A percentile compares a stretch with the other conserved stretches of the same genome.
Evolutionary conservation across 2,329 filamentous ascomycete genomes (phyloP).

Genomic region (Colletotrichum abscissum): DNA sequence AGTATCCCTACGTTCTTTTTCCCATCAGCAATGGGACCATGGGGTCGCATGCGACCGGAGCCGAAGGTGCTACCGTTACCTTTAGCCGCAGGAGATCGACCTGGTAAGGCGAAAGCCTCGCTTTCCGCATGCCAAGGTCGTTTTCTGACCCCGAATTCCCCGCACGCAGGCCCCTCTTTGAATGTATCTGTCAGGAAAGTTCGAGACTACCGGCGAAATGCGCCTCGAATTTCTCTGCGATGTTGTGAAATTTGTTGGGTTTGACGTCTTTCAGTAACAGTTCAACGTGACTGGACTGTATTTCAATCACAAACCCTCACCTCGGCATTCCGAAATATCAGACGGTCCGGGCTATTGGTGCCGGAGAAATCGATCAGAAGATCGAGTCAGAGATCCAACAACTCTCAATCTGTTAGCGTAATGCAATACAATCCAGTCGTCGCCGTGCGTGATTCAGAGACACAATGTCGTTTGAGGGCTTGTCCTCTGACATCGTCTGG

Average conservation of each 20-base stretch:
- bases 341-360: too few relatives aligned
- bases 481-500: background rate
- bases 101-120: background rate
- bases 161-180: conserved; percentile 11
- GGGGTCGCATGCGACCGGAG: conserved; percentile 1
- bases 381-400: background rate
- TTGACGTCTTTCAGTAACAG: background rate
- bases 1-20: background rate
- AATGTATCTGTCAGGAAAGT: background rate
- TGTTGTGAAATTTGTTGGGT: background rate
- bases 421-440: background rate
- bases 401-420: background rate
- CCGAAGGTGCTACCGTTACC: background rate
- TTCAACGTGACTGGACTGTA: background rate
- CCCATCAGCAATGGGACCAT: background rate
- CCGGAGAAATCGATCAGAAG: background rate
- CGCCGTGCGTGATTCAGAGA: background rate
- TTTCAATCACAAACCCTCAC: conserved; percentile 5
- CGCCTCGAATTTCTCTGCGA: background rate
- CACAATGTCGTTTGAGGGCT: background rate
- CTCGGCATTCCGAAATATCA: background rate
- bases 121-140: conserved; percentile 9
- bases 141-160: conserved; percentile 24
- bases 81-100: background rate
- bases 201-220: background rate